These are phyloP conservation scores for Lactarius vividus DNA, from an alignment of 768 basidiomycete species.

Conservation along the genomic window DNA sequence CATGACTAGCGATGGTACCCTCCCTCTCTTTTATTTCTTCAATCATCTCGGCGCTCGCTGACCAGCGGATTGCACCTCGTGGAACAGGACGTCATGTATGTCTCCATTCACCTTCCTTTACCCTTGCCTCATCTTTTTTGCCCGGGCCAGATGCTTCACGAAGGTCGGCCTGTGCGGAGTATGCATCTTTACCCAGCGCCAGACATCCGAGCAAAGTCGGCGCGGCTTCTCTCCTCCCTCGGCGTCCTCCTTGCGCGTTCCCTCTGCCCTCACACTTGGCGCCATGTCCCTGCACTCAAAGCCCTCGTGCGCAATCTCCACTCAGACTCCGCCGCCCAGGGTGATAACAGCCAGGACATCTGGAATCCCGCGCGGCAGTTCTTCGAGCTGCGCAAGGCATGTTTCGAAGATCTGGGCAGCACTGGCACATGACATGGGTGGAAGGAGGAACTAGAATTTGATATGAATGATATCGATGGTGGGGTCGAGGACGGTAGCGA, in stretches of 20 bases:
- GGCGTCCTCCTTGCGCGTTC: conserved; percentile 71
- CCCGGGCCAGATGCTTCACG: conserved; percentile 66
- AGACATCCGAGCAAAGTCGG: conserved; percentile 66
- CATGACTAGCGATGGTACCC: no score
- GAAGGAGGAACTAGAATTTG: conserved; percentile 57
- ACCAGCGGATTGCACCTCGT: conserved; percentile 80
- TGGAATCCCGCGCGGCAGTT: conserved; percentile 64
- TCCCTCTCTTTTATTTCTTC: no score
- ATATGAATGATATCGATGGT: neutral
- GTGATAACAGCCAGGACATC: conserved; percentile 38
- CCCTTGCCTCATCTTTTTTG: conserved; percentile 1
- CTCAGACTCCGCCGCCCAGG: conserved; percentile 34
- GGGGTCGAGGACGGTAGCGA: conserved; percentile 48
- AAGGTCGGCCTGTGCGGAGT: conserved; percentile 69
- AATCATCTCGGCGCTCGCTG: no score
- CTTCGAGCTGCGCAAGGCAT: conserved; percentile 61
- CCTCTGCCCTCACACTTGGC: conserved; percentile 64
- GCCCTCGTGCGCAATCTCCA: conserved; percentile 55
- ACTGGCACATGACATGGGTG: conserved; percentile 66
- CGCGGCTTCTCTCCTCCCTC: conserved; percentile 75
- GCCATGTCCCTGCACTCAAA: conserved; percentile 64
- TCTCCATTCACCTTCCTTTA: conserved; percentile 19
- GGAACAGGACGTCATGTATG: conserved; percentile 77
- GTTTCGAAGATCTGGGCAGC: conserved; percentile 49
- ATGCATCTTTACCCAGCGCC: conserved; percentile 70